Conservation (phyloP, 2,329 filamentous ascomycete species). For the Pestalotiopsis sp. region DNA sequence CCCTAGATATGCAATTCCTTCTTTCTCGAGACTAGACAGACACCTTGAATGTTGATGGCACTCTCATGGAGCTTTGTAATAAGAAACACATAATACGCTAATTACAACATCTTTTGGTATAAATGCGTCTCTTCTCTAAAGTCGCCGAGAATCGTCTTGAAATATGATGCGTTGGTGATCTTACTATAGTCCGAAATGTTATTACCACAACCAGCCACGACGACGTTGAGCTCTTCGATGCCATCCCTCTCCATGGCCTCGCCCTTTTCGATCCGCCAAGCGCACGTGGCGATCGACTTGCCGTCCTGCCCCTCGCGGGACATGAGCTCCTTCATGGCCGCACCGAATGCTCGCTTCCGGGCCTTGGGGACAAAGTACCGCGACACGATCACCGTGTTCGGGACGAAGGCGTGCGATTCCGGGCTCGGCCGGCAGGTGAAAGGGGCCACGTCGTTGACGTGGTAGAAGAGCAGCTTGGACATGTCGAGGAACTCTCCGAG, state of each 20-base stretch:
- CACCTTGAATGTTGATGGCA: neutral
- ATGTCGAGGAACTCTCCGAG: constrained; percentile 34
- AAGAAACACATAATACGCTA: neutral
- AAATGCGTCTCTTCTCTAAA: neutral
- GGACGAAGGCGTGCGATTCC: constrained; percentile 22
- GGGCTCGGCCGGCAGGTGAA: constrained; percentile 11
- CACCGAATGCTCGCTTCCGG: constrained; percentile 7
- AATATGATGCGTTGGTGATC: neutral
- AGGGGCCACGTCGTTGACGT: constrained; percentile 35
- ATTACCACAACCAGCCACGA: neutral
- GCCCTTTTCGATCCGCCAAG: constrained; percentile 12
- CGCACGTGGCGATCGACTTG: neutral
- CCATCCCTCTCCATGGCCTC: constrained; percentile 2
- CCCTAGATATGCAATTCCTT: neutral
- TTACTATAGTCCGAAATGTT: neutral
- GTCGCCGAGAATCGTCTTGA: neutral
- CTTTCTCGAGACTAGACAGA: too few species aligned
- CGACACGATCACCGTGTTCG: constrained; percentile 35
- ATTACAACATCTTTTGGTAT: constrained; percentile 1
- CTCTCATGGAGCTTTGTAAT: neutral
- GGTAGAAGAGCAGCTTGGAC: constrained; percentile 38
- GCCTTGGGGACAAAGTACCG: constrained; percentile 13
- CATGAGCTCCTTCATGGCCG: neutral
- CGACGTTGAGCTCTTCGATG: neutral
- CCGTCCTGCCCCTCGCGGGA: neutral